Percentiles rank a stretch among this genome's conserved stretches.
These are phyloP conservation scores for Neofusicoccum cordaticola DNA, from an alignment of 2,329 filamentous ascomycete genomes.

Conservation along the genomic window DNA sequence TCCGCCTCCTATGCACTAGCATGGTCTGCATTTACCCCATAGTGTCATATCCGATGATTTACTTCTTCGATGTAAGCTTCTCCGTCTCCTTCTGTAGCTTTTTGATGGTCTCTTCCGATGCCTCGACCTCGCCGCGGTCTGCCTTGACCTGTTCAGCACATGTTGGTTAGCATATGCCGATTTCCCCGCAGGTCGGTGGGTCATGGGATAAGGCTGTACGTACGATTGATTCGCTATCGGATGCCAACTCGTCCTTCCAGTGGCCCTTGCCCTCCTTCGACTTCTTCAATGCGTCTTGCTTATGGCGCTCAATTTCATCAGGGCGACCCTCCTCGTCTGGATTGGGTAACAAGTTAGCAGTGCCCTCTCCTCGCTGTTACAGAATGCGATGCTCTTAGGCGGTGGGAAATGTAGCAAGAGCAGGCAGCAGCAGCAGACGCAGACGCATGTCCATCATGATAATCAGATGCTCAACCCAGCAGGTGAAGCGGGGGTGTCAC, in stretches of 20 bases:
- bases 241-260: conserved; percentile 45
- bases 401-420: no score
- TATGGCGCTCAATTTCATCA: conserved; percentile 41
- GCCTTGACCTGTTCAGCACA: conserved; percentile 36
- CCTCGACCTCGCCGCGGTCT: conserved; percentile 41
- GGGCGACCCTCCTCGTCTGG: conserved; percentile 35
- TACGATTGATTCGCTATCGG: conserved; percentile 32
- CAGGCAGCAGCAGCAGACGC: no score
- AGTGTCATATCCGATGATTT: neutral
- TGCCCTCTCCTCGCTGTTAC: neutral
- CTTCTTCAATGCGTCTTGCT: conserved; percentile 45
- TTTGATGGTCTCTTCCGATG: conserved; percentile 43
- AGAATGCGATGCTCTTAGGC: neutral
- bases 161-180: neutral
- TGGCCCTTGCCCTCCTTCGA: conserved; percentile 42
- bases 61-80: conserved; percentile 34
- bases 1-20: neutral
- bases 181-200: neutral
- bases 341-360: neutral
- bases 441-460: no score
- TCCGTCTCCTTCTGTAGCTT: conserved; percentile 45
- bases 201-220: neutral
- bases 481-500: no score
- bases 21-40: no score
- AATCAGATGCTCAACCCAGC: no score